phyloP scores from a whole-genome alignment of 1,139 yeast species.

The Blastobotrys capitulatus region DNA sequence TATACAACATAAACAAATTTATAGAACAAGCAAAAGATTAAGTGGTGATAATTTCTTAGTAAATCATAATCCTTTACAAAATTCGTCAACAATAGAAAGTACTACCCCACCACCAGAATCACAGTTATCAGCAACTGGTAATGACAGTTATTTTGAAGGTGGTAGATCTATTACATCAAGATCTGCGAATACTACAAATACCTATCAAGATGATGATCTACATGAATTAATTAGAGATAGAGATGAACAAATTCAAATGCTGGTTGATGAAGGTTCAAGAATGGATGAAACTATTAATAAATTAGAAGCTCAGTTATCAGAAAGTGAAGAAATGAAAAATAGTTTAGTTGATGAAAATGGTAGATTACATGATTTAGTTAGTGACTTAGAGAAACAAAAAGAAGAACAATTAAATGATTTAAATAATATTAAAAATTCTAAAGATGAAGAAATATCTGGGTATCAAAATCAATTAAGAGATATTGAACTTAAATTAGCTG shows the following conservation, averaged over 20 bases:
- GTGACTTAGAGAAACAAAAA: conserved; percentile 24
- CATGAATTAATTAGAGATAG: conserved; percentile 20
- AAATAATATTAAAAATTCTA: conserved; percentile 3
- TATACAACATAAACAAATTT: conserved; percentile 2
- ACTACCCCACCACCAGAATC: conserved; percentile 10
- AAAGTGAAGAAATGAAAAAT: conserved; percentile 27
- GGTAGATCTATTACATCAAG: neutral
- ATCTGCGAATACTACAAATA: neutral
- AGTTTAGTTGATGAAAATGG: conserved; percentile 32
- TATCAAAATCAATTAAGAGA: conserved; percentile 13
- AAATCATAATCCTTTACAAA: neutral
- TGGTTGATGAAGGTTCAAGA: conserved; percentile 29
- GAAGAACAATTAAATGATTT: conserved; percentile 15
- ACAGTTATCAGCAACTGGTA: neutral
- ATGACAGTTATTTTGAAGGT: conserved; percentile 2
- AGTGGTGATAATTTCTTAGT: neutral
- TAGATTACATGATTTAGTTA: conserved; percentile 28
- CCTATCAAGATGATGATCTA: conserved; percentile 3
- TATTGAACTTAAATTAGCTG: conserved; percentile 10
- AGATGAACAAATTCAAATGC: conserved; percentile 30
- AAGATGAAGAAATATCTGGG: conserved; percentile 8
- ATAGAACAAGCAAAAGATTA: conserved; percentile 2
- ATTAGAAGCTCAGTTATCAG: conserved; percentile 28
- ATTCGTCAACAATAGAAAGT: conserved; percentile 4
- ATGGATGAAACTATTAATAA: conserved; percentile 27